phyloP scores from a whole-genome alignment of 2,329 filamentous ascomycete genomes.

The Metarhizium album region DNA sequence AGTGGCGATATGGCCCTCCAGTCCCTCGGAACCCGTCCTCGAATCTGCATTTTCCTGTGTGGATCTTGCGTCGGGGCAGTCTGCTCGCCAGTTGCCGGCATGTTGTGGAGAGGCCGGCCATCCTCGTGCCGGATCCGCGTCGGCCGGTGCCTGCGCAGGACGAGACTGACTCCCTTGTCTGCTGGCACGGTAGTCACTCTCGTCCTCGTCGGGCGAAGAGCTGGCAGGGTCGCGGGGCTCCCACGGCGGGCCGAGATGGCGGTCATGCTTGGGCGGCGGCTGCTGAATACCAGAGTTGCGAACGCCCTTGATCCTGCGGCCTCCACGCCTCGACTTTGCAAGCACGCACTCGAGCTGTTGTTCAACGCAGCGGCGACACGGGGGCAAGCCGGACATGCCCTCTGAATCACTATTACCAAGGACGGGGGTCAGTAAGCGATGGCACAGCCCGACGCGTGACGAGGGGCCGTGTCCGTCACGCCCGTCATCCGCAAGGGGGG shows the following conservation, averaged over 20 bases:
- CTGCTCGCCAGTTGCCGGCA: constrained; percentile 8
- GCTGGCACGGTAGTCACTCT: constrained; percentile 5
- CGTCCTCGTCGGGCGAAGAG: constrained; percentile 6
- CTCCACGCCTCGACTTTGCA: constrained; percentile 28
- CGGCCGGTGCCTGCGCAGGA: not conserved
- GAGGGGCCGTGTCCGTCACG: not conserved
- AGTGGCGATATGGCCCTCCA: constrained; percentile 29
- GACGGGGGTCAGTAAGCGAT: constrained; percentile 8
- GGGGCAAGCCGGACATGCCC: constrained; percentile 24
- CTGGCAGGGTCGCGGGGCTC: not conserved
- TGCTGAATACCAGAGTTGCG: constrained; percentile 6
- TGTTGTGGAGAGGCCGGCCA: constrained; percentile 10
- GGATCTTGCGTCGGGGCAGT: constrained; percentile 7
- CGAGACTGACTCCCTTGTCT: constrained; percentile 1
- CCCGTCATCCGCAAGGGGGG: not conserved
- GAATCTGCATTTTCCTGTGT: constrained; percentile 7
- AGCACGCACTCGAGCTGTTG: constrained; percentile 27
- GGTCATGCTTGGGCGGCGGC: constrained; percentile 1
- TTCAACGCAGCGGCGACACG: constrained; percentile 27
- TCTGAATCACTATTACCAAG: constrained; percentile 17
- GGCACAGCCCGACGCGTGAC: not conserved
- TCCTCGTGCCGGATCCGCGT: constrained; percentile 1
- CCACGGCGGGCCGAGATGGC: not conserved
- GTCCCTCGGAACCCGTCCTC: constrained; percentile 10
- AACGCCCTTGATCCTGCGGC: constrained; percentile 22